A percentile compares a stretch with the other conserved stretches of the same genome.
These are phyloP conservation scores for Coemansia sp. DNA, from an alignment of 192 early-diverging fungal genomes.

Conservation along the genomic window DNA sequence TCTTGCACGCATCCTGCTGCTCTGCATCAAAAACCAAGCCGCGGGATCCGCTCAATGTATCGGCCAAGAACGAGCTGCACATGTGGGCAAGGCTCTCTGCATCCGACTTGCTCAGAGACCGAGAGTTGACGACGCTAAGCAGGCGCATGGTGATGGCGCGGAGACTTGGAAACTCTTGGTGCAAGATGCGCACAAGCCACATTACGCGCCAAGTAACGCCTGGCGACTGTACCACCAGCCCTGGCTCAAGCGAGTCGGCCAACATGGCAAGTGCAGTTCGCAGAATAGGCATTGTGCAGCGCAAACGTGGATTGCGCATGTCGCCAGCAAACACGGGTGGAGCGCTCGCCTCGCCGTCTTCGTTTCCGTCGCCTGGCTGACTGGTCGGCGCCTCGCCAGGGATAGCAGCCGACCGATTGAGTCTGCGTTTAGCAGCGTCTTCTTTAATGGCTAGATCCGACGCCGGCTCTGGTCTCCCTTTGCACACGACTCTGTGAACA, in stretches of 20 bases:
- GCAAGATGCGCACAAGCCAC: conserved; percentile 34
- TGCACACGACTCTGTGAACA: background rate
- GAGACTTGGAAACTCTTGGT: conserved; percentile 21
- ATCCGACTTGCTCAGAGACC: conserved; percentile 10
- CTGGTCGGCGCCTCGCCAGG: background rate
- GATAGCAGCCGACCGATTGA: too few relatives aligned
- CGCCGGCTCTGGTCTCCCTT: background rate
- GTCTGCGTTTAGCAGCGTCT: background rate
- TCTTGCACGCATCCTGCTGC: background rate
- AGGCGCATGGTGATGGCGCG: conserved; percentile 28
- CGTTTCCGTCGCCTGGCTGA: background rate
- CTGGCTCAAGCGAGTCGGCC: conserved; percentile 27
- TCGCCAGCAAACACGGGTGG: conserved; percentile 1
- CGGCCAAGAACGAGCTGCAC: conserved; percentile 19
- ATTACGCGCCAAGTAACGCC: conserved; percentile 14
- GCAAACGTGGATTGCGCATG: conserved; percentile 17
- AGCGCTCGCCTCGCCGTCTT: background rate
- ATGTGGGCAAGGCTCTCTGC: conserved; percentile 11
- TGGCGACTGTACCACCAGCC: conserved; percentile 28
- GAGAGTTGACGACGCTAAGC: conserved; percentile 11
- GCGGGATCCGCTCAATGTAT: background rate
- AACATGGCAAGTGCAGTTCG: conserved; percentile 4
- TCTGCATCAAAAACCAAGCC: background rate
- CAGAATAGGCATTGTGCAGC: conserved; percentile 20
- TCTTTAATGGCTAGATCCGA: background rate